Evolutionary conservation across 352 stramenopile genomes (phyloP).

Genomic region (Phytopythium ostracodes): DNA sequence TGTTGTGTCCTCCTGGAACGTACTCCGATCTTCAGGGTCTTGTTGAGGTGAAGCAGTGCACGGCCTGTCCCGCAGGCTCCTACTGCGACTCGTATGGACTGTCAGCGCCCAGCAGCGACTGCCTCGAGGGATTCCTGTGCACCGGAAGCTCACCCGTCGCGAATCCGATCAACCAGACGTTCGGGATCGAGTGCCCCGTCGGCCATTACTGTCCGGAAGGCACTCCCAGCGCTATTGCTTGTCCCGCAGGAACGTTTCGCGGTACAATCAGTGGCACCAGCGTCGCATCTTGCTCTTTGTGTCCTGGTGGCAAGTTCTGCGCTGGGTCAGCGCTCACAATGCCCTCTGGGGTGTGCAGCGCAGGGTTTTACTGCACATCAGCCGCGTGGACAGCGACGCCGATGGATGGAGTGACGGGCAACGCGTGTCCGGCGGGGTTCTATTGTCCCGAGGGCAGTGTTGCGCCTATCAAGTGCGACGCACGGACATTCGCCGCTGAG

Average conservation of each 20-base stretch:
- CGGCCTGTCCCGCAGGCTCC: slow-evolving; percentile 66
- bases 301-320: slow-evolving; percentile 57
- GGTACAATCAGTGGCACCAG: slow-evolving; percentile 39
- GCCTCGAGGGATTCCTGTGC: slow-evolving; percentile 67
- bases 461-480: slow-evolving; percentile 37
- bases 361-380: slow-evolving; percentile 83
- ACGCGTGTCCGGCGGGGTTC: slow-evolving; percentile 48
- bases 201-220: slow-evolving; percentile 75
- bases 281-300: slow-evolving; percentile 59
- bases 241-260: slow-evolving; percentile 59
- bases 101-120: slow-evolving; percentile 39
- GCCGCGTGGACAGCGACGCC: slow-evolving; percentile 40
- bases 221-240: slow-evolving; percentile 45
- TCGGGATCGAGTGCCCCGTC: slow-evolving; percentile 55
- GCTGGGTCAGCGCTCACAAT: slow-evolving; percentile 32
- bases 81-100: slow-evolving; percentile 89
- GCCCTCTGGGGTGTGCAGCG: slow-evolving; percentile 52
- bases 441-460: slow-evolving; percentile 54
- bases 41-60: slow-evolving; percentile 65
- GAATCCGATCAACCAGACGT: slow-evolving; percentile 45
- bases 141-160: slow-evolving; percentile 42
- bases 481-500: slow-evolving; percentile 31
- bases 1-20: slow-evolving; percentile 64
- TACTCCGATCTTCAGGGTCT: slow-evolving; percentile 61
- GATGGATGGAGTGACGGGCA: slow-evolving; percentile 35